These are phyloP conservation scores for Cyberlindnera nakhonratchasimensis DNA, from an alignment of 805 yeast species.

Conservation along the genomic window DNA sequence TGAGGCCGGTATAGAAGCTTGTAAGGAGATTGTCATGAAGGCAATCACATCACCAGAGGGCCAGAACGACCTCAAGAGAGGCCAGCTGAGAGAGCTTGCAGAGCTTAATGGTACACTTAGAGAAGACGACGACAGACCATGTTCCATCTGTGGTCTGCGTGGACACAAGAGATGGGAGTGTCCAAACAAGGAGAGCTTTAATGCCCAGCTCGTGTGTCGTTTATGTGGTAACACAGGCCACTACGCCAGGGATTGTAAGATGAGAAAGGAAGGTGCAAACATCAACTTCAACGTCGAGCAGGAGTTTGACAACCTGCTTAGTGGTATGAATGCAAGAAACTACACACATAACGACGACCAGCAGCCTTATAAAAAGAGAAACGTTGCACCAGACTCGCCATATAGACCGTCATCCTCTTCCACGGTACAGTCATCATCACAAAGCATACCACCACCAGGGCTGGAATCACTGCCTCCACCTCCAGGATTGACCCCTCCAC, in stretches of 20 bases:
- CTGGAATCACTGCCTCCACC: slow-evolving; percentile 24
- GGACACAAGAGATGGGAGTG: slow-evolving; percentile 68
- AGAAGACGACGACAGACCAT: slow-evolving; percentile 65
- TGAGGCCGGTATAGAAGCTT: slow-evolving; percentile 66
- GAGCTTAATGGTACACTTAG: slow-evolving; percentile 91
- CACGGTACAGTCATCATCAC: slow-evolving; percentile 26
- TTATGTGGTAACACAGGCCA: slow-evolving; percentile 84
- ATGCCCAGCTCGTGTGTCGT: slow-evolving; percentile 61
- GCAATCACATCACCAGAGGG: slow-evolving; percentile 91
- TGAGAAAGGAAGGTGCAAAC: slow-evolving; percentile 14
- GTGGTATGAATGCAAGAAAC: slow-evolving; percentile 38
- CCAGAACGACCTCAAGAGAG: slow-evolving; percentile 85
- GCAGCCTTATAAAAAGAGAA: slow-evolving; percentile 18
- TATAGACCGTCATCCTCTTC: slow-evolving; percentile 2
- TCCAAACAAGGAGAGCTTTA: slow-evolving; percentile 51
- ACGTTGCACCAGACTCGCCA: slow-evolving; percentile 7
- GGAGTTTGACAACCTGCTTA: slow-evolving; percentile 51
- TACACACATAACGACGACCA: slow-evolving; percentile 7
- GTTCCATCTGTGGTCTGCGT: slow-evolving; percentile 59
- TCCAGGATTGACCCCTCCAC: slow-evolving; percentile 27
- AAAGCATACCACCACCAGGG: slow-evolving; percentile 1
- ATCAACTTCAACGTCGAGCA: slow-evolving; percentile 34
- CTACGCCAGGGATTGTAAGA: slow-evolving; percentile 78
- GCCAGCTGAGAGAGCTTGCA: slow-evolving; percentile 89
- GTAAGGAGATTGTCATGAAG: slow-evolving; percentile 72